Conservation (phyloP, 352 stramenopile species). For the Globisporangium nodosum region DNA sequence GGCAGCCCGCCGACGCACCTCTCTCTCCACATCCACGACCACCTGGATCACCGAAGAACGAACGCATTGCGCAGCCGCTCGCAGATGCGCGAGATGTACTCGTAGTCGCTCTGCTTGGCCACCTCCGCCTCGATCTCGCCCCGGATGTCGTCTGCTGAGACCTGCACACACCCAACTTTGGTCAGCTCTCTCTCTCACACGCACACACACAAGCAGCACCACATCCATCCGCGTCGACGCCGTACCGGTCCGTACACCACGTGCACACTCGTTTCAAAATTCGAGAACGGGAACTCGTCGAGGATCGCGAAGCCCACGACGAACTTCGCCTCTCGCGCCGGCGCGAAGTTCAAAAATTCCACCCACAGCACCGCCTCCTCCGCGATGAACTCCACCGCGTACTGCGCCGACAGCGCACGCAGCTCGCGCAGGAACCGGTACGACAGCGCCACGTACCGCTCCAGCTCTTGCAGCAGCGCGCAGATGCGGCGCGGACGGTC, state of each 20-base stretch:
- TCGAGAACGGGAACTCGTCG: slow-evolving; percentile 44
- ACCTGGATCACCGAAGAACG: slow-evolving; percentile 19
- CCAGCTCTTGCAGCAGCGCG: slow-evolving; percentile 39
- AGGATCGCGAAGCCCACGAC: slow-evolving; percentile 48
- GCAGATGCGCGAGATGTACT: slow-evolving; percentile 57
- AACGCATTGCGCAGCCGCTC: slow-evolving; percentile 40
- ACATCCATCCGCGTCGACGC: background rate
- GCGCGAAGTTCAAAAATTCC: slow-evolving; percentile 59
- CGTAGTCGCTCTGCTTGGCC: slow-evolving; percentile 25
- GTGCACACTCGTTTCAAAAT: slow-evolving; percentile 34
- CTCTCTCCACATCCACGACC: background rate
- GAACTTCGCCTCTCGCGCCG: slow-evolving; percentile 29
- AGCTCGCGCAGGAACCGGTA: slow-evolving; percentile 57
- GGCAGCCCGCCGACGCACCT: background rate
- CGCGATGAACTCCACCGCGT: slow-evolving; percentile 37
- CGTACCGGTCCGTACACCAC: slow-evolving; percentile 50
- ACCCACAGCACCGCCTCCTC: slow-evolving; percentile 45
- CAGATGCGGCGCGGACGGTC: slow-evolving; percentile 22
- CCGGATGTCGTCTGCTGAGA: slow-evolving; percentile 38
- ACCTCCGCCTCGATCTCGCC: slow-evolving; percentile 39
- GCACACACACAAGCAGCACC: background rate
- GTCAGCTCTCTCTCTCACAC: background rate
- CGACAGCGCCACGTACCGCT: slow-evolving; percentile 41
- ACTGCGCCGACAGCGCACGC: slow-evolving; percentile 48
- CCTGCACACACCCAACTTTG: slow-evolving; percentile 21